These are phyloP conservation scores for Teratosphaeria pseudoeucalypti DNA, from an alignment of 2,329 filamentous ascomycete genomes.

Conservation along the genomic window DNA sequence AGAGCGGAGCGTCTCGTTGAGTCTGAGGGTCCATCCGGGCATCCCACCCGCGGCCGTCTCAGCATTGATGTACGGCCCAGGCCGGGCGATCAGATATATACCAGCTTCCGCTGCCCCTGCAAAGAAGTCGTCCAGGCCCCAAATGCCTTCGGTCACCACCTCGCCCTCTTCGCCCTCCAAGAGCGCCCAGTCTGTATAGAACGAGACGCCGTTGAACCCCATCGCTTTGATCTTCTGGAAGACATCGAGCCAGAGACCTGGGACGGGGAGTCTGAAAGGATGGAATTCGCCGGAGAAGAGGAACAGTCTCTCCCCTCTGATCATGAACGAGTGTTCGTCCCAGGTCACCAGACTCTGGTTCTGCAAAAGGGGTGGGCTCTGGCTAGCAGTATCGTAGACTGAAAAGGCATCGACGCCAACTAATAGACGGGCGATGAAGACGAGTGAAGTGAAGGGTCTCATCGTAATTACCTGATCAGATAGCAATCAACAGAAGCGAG, in stretches of 20 bases:
- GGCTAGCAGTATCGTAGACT: not conserved
- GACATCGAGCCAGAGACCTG: constrained; percentile 56
- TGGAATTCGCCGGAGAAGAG: constrained; percentile 67
- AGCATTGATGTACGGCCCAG: constrained; percentile 53
- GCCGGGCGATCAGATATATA: constrained; percentile 59
- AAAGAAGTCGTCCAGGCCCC: constrained; percentile 65
- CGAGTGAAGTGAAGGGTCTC: not conserved
- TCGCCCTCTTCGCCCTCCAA: constrained; percentile 62
- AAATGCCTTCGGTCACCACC: constrained; percentile 62
- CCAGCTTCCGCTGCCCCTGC: constrained; percentile 62
- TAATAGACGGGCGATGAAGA: not conserved
- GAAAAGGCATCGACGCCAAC: not conserved
- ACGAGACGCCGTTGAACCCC: constrained; percentile 69
- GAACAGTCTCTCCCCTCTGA: constrained; percentile 59
- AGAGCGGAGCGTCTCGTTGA: constrained; percentile 56
- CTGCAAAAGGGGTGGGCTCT: not conserved
- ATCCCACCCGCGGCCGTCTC: constrained; percentile 68
- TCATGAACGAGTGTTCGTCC: constrained; percentile 55
- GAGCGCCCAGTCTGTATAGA: constrained; percentile 71
- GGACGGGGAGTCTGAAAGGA: constrained; percentile 54
- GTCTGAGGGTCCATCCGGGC: constrained; percentile 65
- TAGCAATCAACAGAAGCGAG: not conserved
- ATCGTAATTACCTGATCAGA: not conserved
- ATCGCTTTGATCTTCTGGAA: constrained; percentile 76
- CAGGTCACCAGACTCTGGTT: constrained; percentile 35